Base-by-base conservation (phyloP, 208 protist species). In the Eutreptiella sp. region DNA sequence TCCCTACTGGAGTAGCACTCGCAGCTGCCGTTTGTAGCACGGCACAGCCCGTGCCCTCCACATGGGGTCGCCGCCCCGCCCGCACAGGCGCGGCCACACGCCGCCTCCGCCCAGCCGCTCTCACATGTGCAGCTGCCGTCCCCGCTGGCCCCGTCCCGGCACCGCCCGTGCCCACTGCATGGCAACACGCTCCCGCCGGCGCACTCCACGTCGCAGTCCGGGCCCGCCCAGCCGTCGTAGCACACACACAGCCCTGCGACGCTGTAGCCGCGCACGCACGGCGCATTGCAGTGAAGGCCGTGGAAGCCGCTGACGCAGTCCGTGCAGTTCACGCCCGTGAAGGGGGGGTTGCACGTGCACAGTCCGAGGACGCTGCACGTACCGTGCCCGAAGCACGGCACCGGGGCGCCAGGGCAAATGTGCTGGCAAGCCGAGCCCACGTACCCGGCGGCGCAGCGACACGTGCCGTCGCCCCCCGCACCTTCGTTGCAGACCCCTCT, bases 351-450 rank as follows among this genome's bases (percentile, higher is more conserved):
- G 53, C 58, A 64, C 16, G 48, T 45, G 29, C 58, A 64, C n/a
- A 45, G 14, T 5, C 9, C 58, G 11, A 35, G 5, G n/a, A 24
- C 11, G 50, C 36, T 31, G 53, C 58, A 64, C 9, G 43, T 41
- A 61, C 58, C 58, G 58, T 64, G 58, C 4, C 58, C 58, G 24
- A 26, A 47, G 58, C 58, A 64, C 14, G 50, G 50, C n/a, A 11
- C 45, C 19, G 23, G 11, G 5, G 48, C 58, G 7, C 48, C 48
- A 11, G 58, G 58, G 43, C 58, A 64, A 4, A 28, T 52, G 9
- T 63, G 59, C 21, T 62, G 11, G 43, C 58, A 64, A 5, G 11
- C 23, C 9, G 59, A 23, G 7, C 58, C 58, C 7, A 50, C 58
- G 28, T 61, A 64, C 4, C 58, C 58, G 14, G 5, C 9, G 29